Percentiles rank a stretch among this genome's conserved stretches.
phyloP scores from a whole-genome alignment of 108 stramenopile genomes.

The Heterococcus sp. region DNA sequence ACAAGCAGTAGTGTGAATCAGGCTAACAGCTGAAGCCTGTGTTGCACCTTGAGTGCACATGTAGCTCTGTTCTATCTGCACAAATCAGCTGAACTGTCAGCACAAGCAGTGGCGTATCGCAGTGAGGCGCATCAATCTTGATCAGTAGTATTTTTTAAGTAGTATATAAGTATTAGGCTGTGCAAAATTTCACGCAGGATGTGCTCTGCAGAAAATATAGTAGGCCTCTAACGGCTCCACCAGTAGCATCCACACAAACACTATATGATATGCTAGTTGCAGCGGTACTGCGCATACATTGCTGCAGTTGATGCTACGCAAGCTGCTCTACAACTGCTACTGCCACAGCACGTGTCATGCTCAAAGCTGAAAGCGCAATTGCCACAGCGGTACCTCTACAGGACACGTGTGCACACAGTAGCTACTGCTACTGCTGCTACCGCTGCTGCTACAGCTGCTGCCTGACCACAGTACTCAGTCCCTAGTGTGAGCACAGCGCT shows the following conservation, averaged over 20 bases:
- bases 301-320: too few species aligned
- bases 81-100: too few species aligned
- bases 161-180: too few species aligned
- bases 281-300: too few species aligned
- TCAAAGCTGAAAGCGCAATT: neutral
- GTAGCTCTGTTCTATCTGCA: conserved; percentile 27
- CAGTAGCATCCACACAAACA: too few species aligned
- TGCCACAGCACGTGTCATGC: too few species aligned
- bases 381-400: conserved; percentile 32
- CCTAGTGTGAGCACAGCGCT: neutral
- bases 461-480: neutral
- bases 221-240: too few species aligned
- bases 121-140: neutral
- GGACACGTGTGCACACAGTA: conserved; percentile 35
- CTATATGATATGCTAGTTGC: too few species aligned
- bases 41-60: conserved; percentile 50
- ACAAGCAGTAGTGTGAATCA: neutral
- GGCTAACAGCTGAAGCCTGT: conserved; percentile 13
- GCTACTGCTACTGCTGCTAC: neutral
- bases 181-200: too few species aligned
- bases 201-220: too few species aligned
- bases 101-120: neutral
- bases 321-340: too few species aligned
- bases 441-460: neutral
- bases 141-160: neutral